Conservation (phyloP, 345 rosid genomes). For the Bruguiera parviflora region DNA sequence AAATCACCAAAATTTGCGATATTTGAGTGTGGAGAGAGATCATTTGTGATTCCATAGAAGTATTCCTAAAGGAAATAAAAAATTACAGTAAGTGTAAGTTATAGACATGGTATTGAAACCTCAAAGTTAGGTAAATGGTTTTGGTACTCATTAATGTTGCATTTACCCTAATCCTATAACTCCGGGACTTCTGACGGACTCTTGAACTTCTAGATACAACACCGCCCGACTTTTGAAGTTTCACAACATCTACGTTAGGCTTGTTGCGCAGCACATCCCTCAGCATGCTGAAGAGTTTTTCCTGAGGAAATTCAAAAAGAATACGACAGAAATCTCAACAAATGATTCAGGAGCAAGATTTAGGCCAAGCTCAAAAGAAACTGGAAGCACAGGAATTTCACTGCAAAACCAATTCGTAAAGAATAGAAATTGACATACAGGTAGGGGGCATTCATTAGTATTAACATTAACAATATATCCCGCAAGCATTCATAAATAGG, state of each 20-base stretch:
- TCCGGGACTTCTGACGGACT: constrained; percentile 61
- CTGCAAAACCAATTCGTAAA: neutral
- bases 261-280: constrained; percentile 59
- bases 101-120: neutral
- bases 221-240: constrained; percentile 88
- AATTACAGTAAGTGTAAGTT: neutral
- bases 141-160: neutral
- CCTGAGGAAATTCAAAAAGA: constrained; percentile 37
- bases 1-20: constrained; percentile 61
- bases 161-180: constrained; percentile 66
- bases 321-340: neutral
- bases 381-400: neutral
- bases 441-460: neutral
- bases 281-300: constrained; percentile 93
- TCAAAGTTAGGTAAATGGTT: no score
- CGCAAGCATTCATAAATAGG: neutral
- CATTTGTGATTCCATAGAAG: constrained; percentile 72
- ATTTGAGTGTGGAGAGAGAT: constrained; percentile 74
- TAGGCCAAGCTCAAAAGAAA: neutral
- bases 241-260: constrained; percentile 79
- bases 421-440: neutral
- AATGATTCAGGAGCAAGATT: neutral
- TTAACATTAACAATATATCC: neutral
- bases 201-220: constrained; percentile 69
- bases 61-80: constrained; percentile 57